Evolutionary conservation across 192 early-diverging fungal species (phyloP).

Genomic region (Backusella parvicylindrica): DNA sequence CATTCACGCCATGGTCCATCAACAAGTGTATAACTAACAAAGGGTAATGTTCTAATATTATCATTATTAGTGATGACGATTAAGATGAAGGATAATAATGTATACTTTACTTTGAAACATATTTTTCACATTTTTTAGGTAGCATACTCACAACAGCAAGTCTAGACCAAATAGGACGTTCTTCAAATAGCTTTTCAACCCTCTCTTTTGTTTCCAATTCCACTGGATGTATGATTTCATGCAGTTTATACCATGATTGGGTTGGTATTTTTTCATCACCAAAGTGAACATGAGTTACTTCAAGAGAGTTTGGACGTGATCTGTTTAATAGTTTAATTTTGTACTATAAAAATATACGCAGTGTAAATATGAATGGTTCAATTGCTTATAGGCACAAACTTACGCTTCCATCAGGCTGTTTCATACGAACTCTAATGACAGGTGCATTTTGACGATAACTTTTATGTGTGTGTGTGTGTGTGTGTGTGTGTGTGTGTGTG

Average conservation of each 20-base stretch:
- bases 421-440: conserved; percentile 45
- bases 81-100: not conserved
- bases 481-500: no score
- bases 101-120: not conserved
- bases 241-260: not conserved
- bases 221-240: not conserved
- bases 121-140: conserved; percentile 20
- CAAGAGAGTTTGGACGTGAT: conserved; percentile 1
- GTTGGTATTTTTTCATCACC: conserved; percentile 29
- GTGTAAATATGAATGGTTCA: not conserved
- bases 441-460: conserved; percentile 52
- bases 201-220: not conserved
- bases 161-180: conserved; percentile 45
- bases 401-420: conserved; percentile 40
- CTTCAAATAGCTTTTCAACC: conserved; percentile 33
- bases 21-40: conserved; percentile 31
- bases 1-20: conserved; percentile 45
- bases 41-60: not conserved
- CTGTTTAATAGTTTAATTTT: conserved; percentile 30
- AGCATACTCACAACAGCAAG: conserved; percentile 26
- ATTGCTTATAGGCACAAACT: not conserved
- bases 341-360: not conserved
- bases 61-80: not conserved
- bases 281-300: conserved; percentile 16
- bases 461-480: no score